These are phyloP conservation scores for Cucurbita ficifolia DNA, from an alignment of 306 rosid genomes.

Conservation along the genomic window DNA sequence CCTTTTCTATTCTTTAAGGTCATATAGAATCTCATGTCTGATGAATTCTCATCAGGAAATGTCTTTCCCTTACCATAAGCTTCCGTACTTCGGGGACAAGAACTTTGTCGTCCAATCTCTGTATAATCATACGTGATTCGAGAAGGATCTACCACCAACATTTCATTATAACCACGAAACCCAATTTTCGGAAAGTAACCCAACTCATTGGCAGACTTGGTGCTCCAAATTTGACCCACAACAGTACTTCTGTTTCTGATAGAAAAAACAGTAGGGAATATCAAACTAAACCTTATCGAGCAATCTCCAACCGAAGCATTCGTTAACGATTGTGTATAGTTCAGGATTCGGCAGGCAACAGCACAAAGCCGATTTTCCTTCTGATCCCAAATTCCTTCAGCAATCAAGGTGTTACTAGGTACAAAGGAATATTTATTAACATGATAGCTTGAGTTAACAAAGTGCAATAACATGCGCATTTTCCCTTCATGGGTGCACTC, in stretches of 20 bases:
- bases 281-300: slow-evolving; percentile 31
- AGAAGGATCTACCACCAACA: slow-evolving; percentile 14
- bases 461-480: slow-evolving; percentile 50
- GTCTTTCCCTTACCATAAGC: slow-evolving; percentile 27
- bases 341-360: slow-evolving; percentile 53
- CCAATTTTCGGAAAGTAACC: slow-evolving; percentile 42
- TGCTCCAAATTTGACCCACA: slow-evolving; percentile 58
- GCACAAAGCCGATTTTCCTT: slow-evolving; percentile 41
- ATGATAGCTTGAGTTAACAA: slow-evolving; percentile 20
- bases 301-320: slow-evolving; percentile 60
- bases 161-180: slow-evolving; percentile 23
- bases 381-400: slow-evolving; percentile 79
- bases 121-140: slow-evolving; percentile 41
- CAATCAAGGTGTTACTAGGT: slow-evolving; percentile 35
- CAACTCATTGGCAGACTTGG: slow-evolving; percentile 24
- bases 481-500: slow-evolving; percentile 31
- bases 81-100: slow-evolving; percentile 29
- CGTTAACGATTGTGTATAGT: slow-evolving; percentile 21
- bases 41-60: slow-evolving; percentile 50
- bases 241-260: slow-evolving; percentile 41
- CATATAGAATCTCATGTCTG: slow-evolving; percentile 55
- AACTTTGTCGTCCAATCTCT: slow-evolving; percentile 22
- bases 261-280: slow-evolving; percentile 40
- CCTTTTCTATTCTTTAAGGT: slow-evolving; percentile 39
- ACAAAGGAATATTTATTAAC: slow-evolving; percentile 26